These are phyloP conservation scores for Endothia cerciana DNA, from an alignment of 2,329 filamentous ascomycete genomes.

Conservation along the genomic window DNA sequence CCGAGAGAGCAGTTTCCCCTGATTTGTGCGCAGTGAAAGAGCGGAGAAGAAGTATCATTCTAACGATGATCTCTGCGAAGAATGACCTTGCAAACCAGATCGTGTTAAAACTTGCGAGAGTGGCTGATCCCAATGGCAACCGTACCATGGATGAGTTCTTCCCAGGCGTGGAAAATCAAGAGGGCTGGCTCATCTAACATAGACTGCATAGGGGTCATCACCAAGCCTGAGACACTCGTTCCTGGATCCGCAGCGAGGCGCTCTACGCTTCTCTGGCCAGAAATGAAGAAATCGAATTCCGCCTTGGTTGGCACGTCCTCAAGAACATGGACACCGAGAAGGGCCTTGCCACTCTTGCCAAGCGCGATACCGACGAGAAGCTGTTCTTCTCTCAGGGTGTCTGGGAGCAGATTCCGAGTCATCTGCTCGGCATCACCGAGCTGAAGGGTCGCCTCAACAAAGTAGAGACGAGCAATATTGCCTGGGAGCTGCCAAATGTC, in stretches of 20 bases:
- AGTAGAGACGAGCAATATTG: conserved; percentile 31
- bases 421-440: conserved; percentile 29
- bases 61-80: conserved; percentile 55
- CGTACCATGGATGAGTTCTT: no score
- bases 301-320: conserved; percentile 45
- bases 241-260: conserved; percentile 35
- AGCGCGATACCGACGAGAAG: conserved; percentile 30
- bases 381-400: conserved; percentile 35
- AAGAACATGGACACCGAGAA: conserved; percentile 39
- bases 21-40: no score
- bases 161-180: no score
- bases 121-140: conserved; percentile 34
- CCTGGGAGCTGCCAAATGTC: conserved; percentile 33
- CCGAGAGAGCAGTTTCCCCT: no score
- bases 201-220: conserved; percentile 57
- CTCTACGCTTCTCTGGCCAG: conserved; percentile 37
- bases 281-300: conserved; percentile 40
- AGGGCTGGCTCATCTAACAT: no score
- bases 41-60: conserved; percentile 56
- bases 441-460: conserved; percentile 29
- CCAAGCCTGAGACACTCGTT: conserved; percentile 47
- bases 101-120: conserved; percentile 36
- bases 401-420: conserved; percentile 41
- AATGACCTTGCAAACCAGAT: conserved; percentile 60
- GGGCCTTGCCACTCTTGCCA: conserved; percentile 20